Conservation (phyloP, 805 yeast genomes). For the Kodamaea fukazawae region DNA sequence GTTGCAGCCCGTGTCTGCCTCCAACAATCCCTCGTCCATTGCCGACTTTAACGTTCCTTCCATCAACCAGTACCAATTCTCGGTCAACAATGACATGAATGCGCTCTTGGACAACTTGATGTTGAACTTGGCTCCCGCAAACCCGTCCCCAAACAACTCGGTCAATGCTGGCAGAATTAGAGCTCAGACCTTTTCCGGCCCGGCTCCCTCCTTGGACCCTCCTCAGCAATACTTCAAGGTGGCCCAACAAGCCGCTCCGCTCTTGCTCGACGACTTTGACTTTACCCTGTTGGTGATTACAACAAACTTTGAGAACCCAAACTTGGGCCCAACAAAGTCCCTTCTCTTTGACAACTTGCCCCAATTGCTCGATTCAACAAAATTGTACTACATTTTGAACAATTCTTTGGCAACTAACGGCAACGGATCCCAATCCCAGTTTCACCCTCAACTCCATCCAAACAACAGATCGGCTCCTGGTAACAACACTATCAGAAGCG, state of each 20-base stretch:
- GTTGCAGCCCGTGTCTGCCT: slow-evolving; percentile 8
- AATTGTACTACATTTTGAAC: slow-evolving; percentile 23
- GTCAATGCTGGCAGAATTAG: slow-evolving; percentile 23
- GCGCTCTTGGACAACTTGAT: slow-evolving; percentile 31
- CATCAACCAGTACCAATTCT: slow-evolving; percentile 1
- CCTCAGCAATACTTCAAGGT: slow-evolving; percentile 3
- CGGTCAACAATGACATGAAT: slow-evolving; percentile 25
- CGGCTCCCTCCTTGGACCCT: slow-evolving; percentile 18
- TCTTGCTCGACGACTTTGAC: slow-evolving; percentile 52
- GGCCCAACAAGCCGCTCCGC: slow-evolving; percentile 6
- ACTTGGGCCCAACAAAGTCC: slow-evolving; percentile 73
- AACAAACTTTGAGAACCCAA: slow-evolving; percentile 68
- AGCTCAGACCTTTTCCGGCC: slow-evolving; percentile 43
- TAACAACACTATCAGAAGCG: slow-evolving; percentile 50
- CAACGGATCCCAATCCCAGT: slow-evolving; percentile 2
- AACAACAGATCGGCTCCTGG: slow-evolving; percentile 55
- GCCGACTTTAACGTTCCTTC: neutral
- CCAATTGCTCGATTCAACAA: slow-evolving; percentile 54
- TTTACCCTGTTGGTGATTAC: slow-evolving; percentile 58
- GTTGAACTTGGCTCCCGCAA: slow-evolving; percentile 19
- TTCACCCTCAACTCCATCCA: slow-evolving; percentile 1
- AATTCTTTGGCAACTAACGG: slow-evolving; percentile 43
- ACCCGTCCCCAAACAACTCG: slow-evolving; percentile 8
- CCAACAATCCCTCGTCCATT: neutral
- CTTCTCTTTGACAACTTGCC: slow-evolving; percentile 82